Conservation (phyloP, 2,329 filamentous ascomycete genomes). For the Aurifilum marmelostoma region DNA sequence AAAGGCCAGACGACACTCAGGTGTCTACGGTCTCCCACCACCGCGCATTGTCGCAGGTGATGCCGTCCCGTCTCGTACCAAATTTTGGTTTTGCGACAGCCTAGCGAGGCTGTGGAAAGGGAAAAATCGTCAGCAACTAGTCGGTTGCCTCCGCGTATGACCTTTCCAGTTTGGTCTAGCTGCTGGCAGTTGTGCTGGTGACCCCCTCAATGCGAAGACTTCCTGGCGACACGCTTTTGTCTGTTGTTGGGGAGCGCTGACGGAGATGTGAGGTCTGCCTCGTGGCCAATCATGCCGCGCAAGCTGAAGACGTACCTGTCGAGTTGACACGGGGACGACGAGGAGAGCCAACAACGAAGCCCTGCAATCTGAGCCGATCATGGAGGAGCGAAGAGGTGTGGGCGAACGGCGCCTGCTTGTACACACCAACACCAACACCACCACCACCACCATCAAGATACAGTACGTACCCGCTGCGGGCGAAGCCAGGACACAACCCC, state of each 20-base stretch:
- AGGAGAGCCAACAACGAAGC: background rate
- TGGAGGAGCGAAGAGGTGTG: background rate
- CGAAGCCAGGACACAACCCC: background rate
- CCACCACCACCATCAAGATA: background rate
- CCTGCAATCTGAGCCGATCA: background rate
- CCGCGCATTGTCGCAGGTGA: background rate
- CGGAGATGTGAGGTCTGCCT: slow-evolving; percentile 34
- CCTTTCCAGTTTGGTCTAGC: slow-evolving; percentile 20
- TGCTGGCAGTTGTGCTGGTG: slow-evolving; percentile 10
- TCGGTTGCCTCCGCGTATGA: slow-evolving; percentile 17
- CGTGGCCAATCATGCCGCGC: background rate
- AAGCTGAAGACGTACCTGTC: background rate
- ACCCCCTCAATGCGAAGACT: slow-evolving; percentile 20
- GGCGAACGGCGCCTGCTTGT: background rate
- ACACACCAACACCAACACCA: background rate
- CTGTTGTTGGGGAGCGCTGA: background rate
- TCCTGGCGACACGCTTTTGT: slow-evolving; percentile 16
- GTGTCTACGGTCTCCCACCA: background rate
- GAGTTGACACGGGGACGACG: background rate
- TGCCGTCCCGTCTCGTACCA: background rate
- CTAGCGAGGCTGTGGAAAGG: slow-evolving; percentile 4
- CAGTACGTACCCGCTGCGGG: background rate
- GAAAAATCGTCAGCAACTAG: slow-evolving; percentile 6
- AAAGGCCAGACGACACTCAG: background rate
- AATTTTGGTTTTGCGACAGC: slow-evolving; percentile 18